Conservation (phyloP, 2,329 filamentous ascomycete species). For the Nakataea oryzae region DNA sequence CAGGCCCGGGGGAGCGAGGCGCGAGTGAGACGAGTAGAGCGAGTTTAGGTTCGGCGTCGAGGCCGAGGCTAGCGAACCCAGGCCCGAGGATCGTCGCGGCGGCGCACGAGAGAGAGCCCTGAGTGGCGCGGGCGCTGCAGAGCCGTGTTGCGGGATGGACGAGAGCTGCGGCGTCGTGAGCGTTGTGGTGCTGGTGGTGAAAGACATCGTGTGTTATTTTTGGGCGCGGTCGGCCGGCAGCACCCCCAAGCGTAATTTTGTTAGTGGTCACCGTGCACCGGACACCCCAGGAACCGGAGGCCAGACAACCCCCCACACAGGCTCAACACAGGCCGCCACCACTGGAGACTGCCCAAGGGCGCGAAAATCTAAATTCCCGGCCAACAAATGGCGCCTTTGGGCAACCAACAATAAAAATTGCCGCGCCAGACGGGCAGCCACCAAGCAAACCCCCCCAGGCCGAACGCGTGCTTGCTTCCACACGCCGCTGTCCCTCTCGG, state of each 20-base stretch:
- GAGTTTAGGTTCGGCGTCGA: slow-evolving; percentile 50
- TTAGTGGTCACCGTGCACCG: not conserved
- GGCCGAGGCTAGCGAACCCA: slow-evolving; percentile 30
- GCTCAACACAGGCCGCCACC: not conserved
- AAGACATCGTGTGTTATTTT: not conserved
- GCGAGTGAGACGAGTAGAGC: slow-evolving; percentile 38
- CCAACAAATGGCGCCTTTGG: not conserved
- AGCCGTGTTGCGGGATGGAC: slow-evolving; percentile 2
- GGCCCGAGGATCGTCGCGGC: slow-evolving; percentile 18
- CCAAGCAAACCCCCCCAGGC: not conserved
- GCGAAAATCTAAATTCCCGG: not conserved
- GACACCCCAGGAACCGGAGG: not conserved
- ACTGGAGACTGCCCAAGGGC: not conserved
- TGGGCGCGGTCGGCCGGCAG: not conserved
- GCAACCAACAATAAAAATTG: not conserved
- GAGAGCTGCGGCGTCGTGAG: slow-evolving; percentile 11
- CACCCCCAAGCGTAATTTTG: not conserved
- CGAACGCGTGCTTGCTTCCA: no score
- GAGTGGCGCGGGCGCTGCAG: not conserved
- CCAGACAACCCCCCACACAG: not conserved
- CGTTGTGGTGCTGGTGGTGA: slow-evolving; percentile 4
- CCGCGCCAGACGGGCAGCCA: not conserved
- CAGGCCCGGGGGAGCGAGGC: slow-evolving; percentile 34
- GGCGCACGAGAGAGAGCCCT: slow-evolving; percentile 4
- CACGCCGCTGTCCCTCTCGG: no score